These are phyloP conservation scores for Neofusicoccum cordaticola DNA, from an alignment of 2,329 filamentous ascomycete genomes.

Conservation along the genomic window DNA sequence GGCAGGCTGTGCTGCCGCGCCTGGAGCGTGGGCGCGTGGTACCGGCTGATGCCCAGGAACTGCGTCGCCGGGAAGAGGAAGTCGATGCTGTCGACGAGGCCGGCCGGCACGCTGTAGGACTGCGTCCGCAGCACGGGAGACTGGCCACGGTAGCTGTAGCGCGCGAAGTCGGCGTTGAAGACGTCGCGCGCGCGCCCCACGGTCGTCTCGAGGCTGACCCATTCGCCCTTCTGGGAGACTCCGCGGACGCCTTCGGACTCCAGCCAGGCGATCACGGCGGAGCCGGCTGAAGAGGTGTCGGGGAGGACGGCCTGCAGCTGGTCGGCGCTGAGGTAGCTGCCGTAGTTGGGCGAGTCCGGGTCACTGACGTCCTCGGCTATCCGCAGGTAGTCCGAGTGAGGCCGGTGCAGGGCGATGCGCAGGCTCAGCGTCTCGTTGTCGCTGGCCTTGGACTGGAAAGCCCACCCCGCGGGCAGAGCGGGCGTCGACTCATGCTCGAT, in stretches of 20 bases:
- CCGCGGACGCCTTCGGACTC: constrained; percentile 32
- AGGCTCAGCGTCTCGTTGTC: constrained; percentile 8
- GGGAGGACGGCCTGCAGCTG: constrained; percentile 39
- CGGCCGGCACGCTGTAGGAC: constrained; percentile 41
- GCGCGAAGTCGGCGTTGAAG: constrained; percentile 49
- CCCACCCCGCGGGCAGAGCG: not conserved
- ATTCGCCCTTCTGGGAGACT: constrained; percentile 39
- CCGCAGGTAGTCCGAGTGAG: constrained; percentile 16
- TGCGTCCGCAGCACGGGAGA: constrained; percentile 43
- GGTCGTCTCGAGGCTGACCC: constrained; percentile 44
- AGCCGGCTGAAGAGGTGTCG: constrained; percentile 30
- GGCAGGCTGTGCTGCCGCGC: not conserved
- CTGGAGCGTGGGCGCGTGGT: not conserved
- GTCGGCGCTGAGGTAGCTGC: constrained; percentile 41
- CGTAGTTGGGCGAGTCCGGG: constrained; percentile 44
- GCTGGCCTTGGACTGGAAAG: not conserved
- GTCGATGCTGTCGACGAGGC: constrained; percentile 41
- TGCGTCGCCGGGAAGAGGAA: constrained; percentile 53
- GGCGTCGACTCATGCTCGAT: not conserved
- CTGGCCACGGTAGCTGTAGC: constrained; percentile 40
- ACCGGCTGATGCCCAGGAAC: constrained; percentile 42
- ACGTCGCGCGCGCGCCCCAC: constrained; percentile 45
- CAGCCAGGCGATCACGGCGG: constrained; percentile 45
- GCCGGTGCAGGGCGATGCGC: constrained; percentile 13
- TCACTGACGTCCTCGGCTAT: constrained; percentile 17